Conservation (phyloP, 2,329 filamentous ascomycete species). For the Drechslera avenae region DNA sequence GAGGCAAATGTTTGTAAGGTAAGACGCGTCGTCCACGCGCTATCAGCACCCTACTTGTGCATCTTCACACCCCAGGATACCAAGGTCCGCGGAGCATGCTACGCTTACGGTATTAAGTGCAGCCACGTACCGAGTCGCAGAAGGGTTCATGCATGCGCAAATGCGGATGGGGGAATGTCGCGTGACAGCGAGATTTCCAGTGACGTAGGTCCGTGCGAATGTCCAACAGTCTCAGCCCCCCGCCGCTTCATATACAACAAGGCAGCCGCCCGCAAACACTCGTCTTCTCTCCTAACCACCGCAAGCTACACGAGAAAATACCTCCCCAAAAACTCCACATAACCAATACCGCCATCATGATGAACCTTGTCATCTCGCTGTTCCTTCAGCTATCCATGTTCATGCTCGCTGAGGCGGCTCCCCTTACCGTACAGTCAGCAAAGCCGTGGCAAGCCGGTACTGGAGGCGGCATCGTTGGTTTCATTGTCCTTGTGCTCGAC, state of each 20-base stretch:
- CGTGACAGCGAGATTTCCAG: constrained; percentile 11
- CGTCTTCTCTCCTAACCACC: neutral
- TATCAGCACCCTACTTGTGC: too few species aligned
- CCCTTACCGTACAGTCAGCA: constrained; percentile 45
- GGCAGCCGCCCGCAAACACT: constrained; percentile 11
- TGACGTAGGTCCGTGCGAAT: constrained; percentile 21
- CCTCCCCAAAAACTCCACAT: neutral
- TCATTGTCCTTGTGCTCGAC: constrained; percentile 66
- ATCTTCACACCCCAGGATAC: too few species aligned
- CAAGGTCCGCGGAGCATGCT: neutral
- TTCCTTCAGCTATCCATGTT: constrained; percentile 60
- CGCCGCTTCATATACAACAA: constrained; percentile 17
- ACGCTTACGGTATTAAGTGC: neutral
- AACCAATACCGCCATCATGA: constrained; percentile 28
- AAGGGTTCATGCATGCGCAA: constrained; percentile 5
- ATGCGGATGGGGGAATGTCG: constrained; percentile 1
- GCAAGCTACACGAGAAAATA: neutral
- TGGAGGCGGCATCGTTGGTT: constrained; percentile 65
- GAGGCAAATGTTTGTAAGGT: too few species aligned
- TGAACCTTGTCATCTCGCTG: constrained; percentile 47
- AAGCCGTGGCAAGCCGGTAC: constrained; percentile 64
- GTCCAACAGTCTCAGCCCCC: constrained; percentile 14
- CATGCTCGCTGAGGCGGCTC: constrained; percentile 57
- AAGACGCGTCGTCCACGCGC: too few species aligned
- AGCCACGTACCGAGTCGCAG: neutral